Evolutionary conservation across 2,329 filamentous ascomycete genomes (phyloP), one percentile per base, ranked within the genome.

Genomic region (Westerdykella aurantiaca): DNA sequence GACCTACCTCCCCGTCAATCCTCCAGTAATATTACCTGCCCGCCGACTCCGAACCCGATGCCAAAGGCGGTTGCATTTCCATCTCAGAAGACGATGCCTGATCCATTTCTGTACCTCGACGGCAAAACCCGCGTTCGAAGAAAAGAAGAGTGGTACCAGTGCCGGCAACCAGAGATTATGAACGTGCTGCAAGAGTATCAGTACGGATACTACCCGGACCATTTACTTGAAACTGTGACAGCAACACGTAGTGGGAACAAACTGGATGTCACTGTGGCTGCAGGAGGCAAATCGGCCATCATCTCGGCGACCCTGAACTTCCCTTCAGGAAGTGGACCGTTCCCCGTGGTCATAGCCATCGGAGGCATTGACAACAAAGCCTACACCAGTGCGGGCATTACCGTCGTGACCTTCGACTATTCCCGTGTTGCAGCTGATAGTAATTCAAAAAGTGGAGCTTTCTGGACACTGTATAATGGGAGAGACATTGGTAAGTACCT

Each of bases 161-260:
- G 73, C 53, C 71, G 72, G 3, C 72, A 72, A 52, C 74, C 73
- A 0, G 73, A 76, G 60, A 72, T 77, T 41, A n/a, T 76, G 33
- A 63, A 69, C 46, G 55, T 76, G 50, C 60, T 77, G 16, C 72
- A 76, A 49, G 70, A 76, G 47, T 76, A 76, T 58, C 73, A 76
- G 57, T 76, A 67, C 50, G 73, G 73, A 7, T 75, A 72, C 57
- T 76, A 76, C 52, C 73, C 73, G 0, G 72, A 77, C 51, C 73
- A 73, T 48, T 60, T 63, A 4, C 59, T 63, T 29, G 74, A 76
- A 45, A 74, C 64, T 3, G 72, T 76, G 6, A 69, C 68, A 11
- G 72, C 72, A 4, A 74, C 72, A 12, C 67, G 72, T 18, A 72
- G 64, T 45, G 72, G 73, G 2, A 72, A 64, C 41, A 70, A 66